Evolutionary conservation across 192 early-diverging fungal species (phyloP).

Genomic region (Mortierella claussenii): DNA sequence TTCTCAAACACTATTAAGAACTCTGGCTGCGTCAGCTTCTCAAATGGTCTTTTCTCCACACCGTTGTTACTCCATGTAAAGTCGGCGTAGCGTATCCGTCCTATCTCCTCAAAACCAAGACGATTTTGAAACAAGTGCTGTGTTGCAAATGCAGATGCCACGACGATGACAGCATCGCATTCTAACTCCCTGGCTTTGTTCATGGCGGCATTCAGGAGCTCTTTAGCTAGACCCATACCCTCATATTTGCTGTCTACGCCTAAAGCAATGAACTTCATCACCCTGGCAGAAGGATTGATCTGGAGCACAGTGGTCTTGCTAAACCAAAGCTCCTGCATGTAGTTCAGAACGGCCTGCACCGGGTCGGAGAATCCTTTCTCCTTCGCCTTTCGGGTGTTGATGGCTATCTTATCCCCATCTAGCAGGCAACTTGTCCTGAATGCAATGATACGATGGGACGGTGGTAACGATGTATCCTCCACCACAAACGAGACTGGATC

Average conservation of each 20-base stretch:
- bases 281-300: slow-evolving; percentile 24
- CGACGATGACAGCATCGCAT: slow-evolving; percentile 41
- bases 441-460: slow-evolving; percentile 22
- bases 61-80: slow-evolving; percentile 19
- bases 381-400: background rate
- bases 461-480: slow-evolving; percentile 23
- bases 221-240: slow-evolving; percentile 39
- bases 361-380: background rate
- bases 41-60: slow-evolving; percentile 26
- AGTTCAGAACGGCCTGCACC: slow-evolving; percentile 22
- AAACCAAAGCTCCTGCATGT: slow-evolving; percentile 31
- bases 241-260: slow-evolving; percentile 28
- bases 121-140: slow-evolving; percentile 46
- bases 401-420: slow-evolving; percentile 1
- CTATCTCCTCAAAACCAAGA: slow-evolving; percentile 40
- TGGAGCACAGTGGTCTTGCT: slow-evolving; percentile 21
- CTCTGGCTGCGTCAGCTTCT: slow-evolving; percentile 36
- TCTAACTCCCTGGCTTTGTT: slow-evolving; percentile 17
- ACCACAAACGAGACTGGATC: slow-evolving; percentile 51
- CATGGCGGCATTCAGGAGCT: slow-evolving; percentile 29
- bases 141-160: slow-evolving; percentile 49
- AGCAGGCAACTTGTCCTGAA: slow-evolving; percentile 36
- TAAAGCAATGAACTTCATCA: slow-evolving; percentile 53
- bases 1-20: slow-evolving; percentile 44
- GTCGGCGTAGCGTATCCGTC: slow-evolving; percentile 19